phyloP scores from a whole-genome alignment of 1,139 yeast genomes.

The Nakaseomyces kungkrabaensis region DNA sequence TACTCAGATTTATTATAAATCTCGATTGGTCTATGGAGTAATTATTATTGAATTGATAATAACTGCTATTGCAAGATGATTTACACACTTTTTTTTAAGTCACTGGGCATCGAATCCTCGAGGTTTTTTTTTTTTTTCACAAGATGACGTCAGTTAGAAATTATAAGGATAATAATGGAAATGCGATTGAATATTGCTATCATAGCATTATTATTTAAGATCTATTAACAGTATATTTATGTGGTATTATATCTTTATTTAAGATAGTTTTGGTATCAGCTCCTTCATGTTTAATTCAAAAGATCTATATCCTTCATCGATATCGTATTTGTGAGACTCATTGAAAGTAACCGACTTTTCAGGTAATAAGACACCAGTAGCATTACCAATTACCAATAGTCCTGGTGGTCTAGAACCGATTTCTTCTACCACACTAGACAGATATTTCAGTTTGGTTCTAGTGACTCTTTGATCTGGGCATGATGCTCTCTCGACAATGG shows the following conservation, averaged over 20 bases:
- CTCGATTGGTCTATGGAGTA: too few relatives aligned
- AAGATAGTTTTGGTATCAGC: neutral
- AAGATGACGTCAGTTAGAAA: neutral
- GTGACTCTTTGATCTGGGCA: conserved; percentile 89
- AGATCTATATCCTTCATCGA: conserved; percentile 50
- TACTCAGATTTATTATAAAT: neutral
- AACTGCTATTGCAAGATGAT: too few relatives aligned
- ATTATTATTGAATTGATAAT: too few relatives aligned
- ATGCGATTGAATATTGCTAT: too few relatives aligned
- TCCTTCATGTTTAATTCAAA: conserved; percentile 8
- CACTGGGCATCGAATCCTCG: neutral
- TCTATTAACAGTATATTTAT: too few relatives aligned
- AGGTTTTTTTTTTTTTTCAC: neutral
- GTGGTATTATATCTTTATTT: neutral
- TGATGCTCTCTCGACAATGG: conserved; percentile 82
- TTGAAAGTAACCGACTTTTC: conserved; percentile 21
- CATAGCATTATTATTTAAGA: too few relatives aligned
- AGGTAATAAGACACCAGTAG: conserved; percentile 51
- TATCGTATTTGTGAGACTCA: conserved; percentile 25
- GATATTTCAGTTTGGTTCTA: conserved; percentile 56
- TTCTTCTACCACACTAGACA: conserved; percentile 65
- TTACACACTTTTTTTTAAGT: neutral
- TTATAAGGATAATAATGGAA: neutral
- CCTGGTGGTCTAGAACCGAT: conserved; percentile 95
- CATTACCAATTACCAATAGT: conserved; percentile 67